A percentile compares a stretch with the other conserved stretches of the same genome.
Evolutionary conservation across 2,329 filamentous ascomycete genomes (phyloP).

Genomic region (Pseudocercospora fuligena): DNA sequence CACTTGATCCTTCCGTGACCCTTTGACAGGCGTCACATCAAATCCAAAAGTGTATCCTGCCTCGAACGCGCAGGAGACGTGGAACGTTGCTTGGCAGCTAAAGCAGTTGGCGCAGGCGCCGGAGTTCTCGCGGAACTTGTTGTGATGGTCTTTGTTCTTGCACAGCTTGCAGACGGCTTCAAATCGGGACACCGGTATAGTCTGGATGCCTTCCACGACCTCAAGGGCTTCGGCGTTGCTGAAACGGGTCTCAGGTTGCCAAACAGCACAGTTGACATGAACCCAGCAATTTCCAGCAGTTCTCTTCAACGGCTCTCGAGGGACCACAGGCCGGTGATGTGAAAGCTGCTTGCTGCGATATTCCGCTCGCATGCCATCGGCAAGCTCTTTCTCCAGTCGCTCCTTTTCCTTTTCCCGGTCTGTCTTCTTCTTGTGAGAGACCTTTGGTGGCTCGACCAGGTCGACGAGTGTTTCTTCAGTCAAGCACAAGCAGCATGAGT

Average conservation of each 20-base stretch:
- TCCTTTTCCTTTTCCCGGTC: slow-evolving; percentile 92
- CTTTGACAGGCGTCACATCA: slow-evolving; percentile 87
- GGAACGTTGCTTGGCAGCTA: slow-evolving; percentile 72
- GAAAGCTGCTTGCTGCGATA: slow-evolving; percentile 84
- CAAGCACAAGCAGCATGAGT: slow-evolving; percentile 91
- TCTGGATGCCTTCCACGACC: slow-evolving; percentile 86
- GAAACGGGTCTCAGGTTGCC: slow-evolving; percentile 91
- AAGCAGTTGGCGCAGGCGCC: slow-evolving; percentile 86
- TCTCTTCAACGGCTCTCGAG: slow-evolving; percentile 88
- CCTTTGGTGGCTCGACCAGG: slow-evolving; percentile 80
- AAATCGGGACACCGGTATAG: slow-evolving; percentile 74
- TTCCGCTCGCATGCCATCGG: slow-evolving; percentile 76
- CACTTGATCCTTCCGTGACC: slow-evolving; percentile 79
- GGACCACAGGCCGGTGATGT: slow-evolving; percentile 78
- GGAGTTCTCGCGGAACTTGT: slow-evolving; percentile 36
- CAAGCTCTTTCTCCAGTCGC: slow-evolving; percentile 80
- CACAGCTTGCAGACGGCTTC: slow-evolving; percentile 84
- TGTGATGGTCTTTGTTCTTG: slow-evolving; percentile 61
- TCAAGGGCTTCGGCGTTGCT: slow-evolving; percentile 81
- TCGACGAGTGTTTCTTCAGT: slow-evolving; percentile 81
- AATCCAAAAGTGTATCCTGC: slow-evolving; percentile 85
- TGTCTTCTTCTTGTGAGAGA: slow-evolving; percentile 83
- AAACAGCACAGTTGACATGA: slow-evolving; percentile 90
- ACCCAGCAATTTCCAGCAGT: slow-evolving; percentile 99
- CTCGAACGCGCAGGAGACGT: slow-evolving; percentile 89